These are phyloP conservation scores for Kwoniella mangroviensis DNA, from an alignment of 768 basidiomycete genomes.

Conservation along the genomic window DNA sequence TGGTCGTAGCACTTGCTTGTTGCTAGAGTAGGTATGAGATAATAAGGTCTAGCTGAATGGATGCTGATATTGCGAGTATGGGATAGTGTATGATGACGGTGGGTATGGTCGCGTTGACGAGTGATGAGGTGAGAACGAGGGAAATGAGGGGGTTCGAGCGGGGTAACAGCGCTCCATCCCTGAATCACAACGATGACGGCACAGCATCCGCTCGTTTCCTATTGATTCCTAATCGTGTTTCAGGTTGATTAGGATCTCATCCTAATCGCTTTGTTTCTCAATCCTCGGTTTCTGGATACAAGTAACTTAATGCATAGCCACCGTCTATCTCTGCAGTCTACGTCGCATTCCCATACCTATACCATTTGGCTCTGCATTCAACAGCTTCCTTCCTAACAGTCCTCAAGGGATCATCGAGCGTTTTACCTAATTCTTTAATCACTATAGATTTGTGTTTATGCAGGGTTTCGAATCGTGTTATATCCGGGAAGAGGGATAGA, in stretches of 20 bases:
- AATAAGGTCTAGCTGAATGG: neutral
- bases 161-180: neutral
- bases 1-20: neutral
- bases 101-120: neutral
- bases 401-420: slow-evolving; percentile 86
- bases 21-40: neutral
- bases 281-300: too few species aligned
- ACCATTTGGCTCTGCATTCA: slow-evolving; percentile 67
- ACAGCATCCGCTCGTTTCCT: neutral
- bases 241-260: neutral
- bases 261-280: neutral
- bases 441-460: slow-evolving; percentile 78
- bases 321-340: neutral
- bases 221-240: neutral
- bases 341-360: slow-evolving; percentile 23
- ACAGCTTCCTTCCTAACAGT: slow-evolving; percentile 86
- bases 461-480: slow-evolving; percentile 79
- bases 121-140: neutral
- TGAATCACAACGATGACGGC: slow-evolving; percentile 2
- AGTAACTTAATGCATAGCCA: neutral
- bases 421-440: slow-evolving; percentile 72
- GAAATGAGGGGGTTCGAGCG: slow-evolving; percentile 5
- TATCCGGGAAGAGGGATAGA: slow-evolving; percentile 72
- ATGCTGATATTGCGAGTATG: neutral
- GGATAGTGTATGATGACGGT: neutral